Evolutionary conservation across 2,329 filamentous ascomycete species (phyloP), one percentile per base, ranked within the genome.

Genomic region (Penicillium sp.): DNA sequence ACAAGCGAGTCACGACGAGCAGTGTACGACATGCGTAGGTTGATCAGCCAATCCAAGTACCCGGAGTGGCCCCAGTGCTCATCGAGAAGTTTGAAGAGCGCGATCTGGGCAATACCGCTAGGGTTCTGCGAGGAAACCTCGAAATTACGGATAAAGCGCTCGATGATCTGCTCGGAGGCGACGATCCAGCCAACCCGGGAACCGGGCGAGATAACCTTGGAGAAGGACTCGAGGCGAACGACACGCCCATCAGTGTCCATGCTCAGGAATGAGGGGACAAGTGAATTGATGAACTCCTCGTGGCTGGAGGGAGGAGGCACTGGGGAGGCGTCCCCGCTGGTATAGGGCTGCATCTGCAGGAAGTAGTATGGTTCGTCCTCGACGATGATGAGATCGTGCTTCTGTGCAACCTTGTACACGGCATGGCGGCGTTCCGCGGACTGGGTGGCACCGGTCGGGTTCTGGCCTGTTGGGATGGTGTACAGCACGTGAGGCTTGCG

Each of bases 341-440:
- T 77, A 69, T 89, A 91, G 0, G 84, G 81, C 59, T 87, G 81
- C 80, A 84, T 83, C 64, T 95, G 90, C 32, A 95, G 76, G 72
- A 91, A 95, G 71, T 94, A 95, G 72, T 95, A 95, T 1, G 90
- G 90, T 66, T 95, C 90, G 65, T 95, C 90, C 72, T 96, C 90
- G 58, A 95, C 73, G 64, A 96, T 90, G 72, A 81, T 85, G 35
- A 95, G 63, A 64, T 95, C 87, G 68, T 95, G 88, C 71, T 88
- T 88, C 65, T 85, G 84, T 29, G 84, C 86, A 13, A 95, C 78
- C 32, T 75, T 75, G 70, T 95, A 95, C 40, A 95, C 76, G 21
- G 81, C 85, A 56, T 76, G 75, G 46, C 89, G 77, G 49, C 90
- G 77, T 63, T 82, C 74, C 4, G 71, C 66, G 35, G 82, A 77